Conservation (phyloP, 192 early-diverging fungal species). For the Rhizoclosmatium globosum region DNA sequence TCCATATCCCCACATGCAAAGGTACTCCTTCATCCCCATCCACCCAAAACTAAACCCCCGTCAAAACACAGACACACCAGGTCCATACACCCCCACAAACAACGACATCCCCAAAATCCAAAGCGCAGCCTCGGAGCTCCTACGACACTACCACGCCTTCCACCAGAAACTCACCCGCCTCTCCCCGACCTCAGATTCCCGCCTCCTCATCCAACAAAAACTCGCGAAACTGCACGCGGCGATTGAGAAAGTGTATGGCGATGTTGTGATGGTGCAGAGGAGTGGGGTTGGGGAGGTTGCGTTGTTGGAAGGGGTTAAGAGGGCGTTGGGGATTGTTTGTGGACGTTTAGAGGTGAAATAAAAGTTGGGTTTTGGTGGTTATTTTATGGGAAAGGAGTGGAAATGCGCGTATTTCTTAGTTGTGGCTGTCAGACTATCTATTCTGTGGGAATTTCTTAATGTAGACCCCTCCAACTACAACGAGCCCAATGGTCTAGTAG, state of each 20-base stretch:
- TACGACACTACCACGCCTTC: slow-evolving; percentile 31
- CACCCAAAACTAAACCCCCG: neutral
- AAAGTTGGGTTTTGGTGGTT: neutral
- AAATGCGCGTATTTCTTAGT: neutral
- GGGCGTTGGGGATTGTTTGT: neutral
- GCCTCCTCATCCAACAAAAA: neutral
- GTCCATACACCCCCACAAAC: neutral
- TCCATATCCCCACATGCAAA: slow-evolving; percentile 24
- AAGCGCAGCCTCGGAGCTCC: slow-evolving; percentile 10
- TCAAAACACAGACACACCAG: neutral
- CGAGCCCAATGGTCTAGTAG: neutral
- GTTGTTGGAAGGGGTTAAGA: slow-evolving; percentile 14
- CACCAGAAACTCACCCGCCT: neutral
- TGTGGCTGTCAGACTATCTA: neutral
- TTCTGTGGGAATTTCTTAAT: neutral
- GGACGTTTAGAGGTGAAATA: no score
- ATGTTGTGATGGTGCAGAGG: neutral
- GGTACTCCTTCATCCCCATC: neutral
- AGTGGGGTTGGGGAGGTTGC: neutral
- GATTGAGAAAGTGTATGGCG: neutral
- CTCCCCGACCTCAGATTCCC: neutral
- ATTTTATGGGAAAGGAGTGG: neutral
- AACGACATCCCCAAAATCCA: slow-evolving; percentile 20
- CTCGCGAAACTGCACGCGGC: neutral
- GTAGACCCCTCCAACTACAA: neutral